Conservation (phyloP, 805 yeast genomes). For the Candida boidinii region DNA sequence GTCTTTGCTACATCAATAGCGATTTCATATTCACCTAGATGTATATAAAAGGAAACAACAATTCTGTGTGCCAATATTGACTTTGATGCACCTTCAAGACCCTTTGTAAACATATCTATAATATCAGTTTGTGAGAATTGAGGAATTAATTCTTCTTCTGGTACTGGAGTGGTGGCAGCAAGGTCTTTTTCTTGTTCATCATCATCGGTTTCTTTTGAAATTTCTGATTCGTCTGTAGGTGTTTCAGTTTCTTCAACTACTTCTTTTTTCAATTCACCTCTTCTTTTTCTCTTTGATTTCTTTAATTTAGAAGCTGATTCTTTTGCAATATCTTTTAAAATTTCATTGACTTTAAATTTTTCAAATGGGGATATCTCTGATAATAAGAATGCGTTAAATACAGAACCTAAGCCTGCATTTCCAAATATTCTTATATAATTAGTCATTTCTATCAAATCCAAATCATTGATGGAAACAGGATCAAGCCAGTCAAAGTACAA, state of each 20-base stretch:
- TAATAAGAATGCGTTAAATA: slow-evolving; percentile 53
- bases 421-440: slow-evolving; percentile 50
- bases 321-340: slow-evolving; percentile 12
- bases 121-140: slow-evolving; percentile 27
- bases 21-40: slow-evolving; percentile 51
- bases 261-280: slow-evolving; percentile 6
- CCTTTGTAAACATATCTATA: slow-evolving; percentile 29
- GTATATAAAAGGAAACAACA: slow-evolving; percentile 48
- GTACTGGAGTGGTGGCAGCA: too few species aligned
- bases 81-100: slow-evolving; percentile 23
- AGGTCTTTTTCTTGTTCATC: slow-evolving; percentile 4
- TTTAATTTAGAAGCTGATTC: slow-evolving; percentile 6
- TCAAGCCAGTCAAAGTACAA: slow-evolving; percentile 69
- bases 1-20: slow-evolving; percentile 53
- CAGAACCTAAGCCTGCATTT: slow-evolving; percentile 39
- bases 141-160: background rate
- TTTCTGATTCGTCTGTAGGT: slow-evolving; percentile 7
- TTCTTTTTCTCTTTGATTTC: slow-evolving; percentile 8
- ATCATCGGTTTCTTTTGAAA: slow-evolving; percentile 5
- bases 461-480: slow-evolving; percentile 34
- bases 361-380: slow-evolving; percentile 66
- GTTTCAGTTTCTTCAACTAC: slow-evolving; percentile 18
- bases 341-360: slow-evolving; percentile 17
- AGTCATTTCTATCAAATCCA: slow-evolving; percentile 39
- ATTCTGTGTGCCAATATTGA: slow-evolving; percentile 62